phyloP scores from a whole-genome alignment of 202 grass and related monocot species.

The Elaeis oleifera region DNA sequence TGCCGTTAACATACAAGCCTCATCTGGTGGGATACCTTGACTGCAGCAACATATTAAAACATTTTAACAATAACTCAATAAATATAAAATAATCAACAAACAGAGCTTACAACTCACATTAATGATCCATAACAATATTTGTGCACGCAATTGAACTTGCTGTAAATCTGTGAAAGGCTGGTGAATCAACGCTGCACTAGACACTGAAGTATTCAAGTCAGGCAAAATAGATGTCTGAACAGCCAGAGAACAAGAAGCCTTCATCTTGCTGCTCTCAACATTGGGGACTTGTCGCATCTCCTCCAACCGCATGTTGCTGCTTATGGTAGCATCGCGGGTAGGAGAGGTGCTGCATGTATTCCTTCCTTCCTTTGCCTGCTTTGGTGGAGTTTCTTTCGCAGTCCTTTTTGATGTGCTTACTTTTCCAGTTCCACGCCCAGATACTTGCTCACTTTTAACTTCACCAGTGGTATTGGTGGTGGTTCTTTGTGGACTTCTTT shows the following conservation, averaged over 20 bases:
- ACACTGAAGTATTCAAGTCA: slow-evolving; percentile 24
- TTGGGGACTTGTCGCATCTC: slow-evolving; percentile 32
- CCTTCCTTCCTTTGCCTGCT: slow-evolving; percentile 30
- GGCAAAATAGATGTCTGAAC: slow-evolving; percentile 33
- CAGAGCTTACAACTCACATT: slow-evolving; percentile 18
- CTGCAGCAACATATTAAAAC: slow-evolving; percentile 7
- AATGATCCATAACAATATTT: slow-evolving; percentile 44
- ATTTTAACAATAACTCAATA: slow-evolving; percentile 10
- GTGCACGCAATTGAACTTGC: slow-evolving; percentile 39
- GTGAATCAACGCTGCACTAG: slow-evolving; percentile 3
- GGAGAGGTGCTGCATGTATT: slow-evolving; percentile 26
- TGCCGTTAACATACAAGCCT: slow-evolving; percentile 7
- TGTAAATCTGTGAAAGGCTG: slow-evolving; percentile 30
- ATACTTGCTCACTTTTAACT: slow-evolving; percentile 10
- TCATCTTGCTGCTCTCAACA: slow-evolving; percentile 32
- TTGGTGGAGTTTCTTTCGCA: slow-evolving; percentile 32
- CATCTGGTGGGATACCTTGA: slow-evolving; percentile 14
- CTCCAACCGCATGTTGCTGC: slow-evolving; percentile 25
- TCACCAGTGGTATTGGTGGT: slow-evolving; percentile 16
- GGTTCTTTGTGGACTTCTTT: slow-evolving; percentile 24
- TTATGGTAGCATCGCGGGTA: slow-evolving; percentile 23
- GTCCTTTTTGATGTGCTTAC: slow-evolving; percentile 8
- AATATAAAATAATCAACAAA: not conserved
- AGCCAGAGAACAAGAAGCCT: slow-evolving; percentile 29
- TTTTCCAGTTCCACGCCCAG: slow-evolving; percentile 15